phyloP scores from a whole-genome alignment of 2,329 filamentous ascomycete genomes.

The Fusarium annulatum region DNA sequence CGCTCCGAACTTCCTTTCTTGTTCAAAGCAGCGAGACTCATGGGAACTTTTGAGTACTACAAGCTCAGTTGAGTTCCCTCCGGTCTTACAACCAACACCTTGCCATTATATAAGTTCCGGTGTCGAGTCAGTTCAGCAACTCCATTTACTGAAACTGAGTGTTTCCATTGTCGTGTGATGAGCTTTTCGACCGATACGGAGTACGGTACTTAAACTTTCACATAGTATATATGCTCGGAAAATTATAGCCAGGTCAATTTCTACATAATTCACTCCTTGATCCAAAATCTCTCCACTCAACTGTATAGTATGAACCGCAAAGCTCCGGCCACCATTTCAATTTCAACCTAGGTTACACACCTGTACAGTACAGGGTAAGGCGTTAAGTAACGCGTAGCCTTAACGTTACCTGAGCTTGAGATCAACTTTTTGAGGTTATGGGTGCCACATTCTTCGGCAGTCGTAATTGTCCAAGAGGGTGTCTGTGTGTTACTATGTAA shows the following conservation, averaged over 20 bases:
- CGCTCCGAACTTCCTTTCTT: neutral
- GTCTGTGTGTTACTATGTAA: rapidly evolving
- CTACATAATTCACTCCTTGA: too few relatives aligned
- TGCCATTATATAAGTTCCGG: neutral
- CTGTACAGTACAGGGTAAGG: neutral
- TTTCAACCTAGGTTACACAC: too few relatives aligned
- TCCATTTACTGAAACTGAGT: rapidly evolving
- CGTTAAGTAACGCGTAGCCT: too few relatives aligned
- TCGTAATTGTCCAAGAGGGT: rapidly evolving
- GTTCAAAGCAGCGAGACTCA: neutral
- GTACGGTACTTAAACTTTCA: neutral
- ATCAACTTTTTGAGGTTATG: too few relatives aligned
- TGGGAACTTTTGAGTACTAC: neutral
- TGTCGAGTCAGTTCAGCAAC: neutral
- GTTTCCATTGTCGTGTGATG: rapidly evolving
- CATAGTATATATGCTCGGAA: rapidly evolving
- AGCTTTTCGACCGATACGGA: too few relatives aligned
- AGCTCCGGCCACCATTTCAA: neutral
- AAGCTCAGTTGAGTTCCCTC: rapidly evolving
- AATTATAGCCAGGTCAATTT: rapidly evolving
- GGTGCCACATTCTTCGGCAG: neutral
- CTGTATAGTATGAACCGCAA: rapidly evolving
- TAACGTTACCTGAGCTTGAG: too few relatives aligned
- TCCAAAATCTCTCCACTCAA: too few relatives aligned
- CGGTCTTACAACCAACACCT: neutral